Evolutionary conservation across 495 filamentous ascomycete genomes (phyloP).

Genomic region (Patellaria atrata): DNA sequence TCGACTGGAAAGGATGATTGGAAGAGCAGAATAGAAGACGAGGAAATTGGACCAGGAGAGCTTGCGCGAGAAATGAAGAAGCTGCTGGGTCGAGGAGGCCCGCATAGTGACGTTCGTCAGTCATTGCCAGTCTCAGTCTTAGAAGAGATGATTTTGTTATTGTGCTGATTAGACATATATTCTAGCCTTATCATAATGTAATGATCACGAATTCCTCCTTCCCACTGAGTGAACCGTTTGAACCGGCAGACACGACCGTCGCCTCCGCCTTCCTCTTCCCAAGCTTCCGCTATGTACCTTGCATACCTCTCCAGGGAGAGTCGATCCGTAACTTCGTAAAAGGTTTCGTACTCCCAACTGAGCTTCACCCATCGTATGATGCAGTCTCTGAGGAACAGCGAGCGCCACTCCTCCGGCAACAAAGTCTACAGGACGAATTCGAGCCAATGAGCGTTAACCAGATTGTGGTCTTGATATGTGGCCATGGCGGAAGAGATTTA

Average conservation of each 20-base stretch:
- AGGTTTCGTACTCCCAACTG: constrained; percentile 42
- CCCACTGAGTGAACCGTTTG: constrained; percentile 31
- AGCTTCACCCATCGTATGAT: constrained; percentile 44
- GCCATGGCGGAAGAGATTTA: constrained; percentile 62
- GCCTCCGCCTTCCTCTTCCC: constrained; percentile 59
- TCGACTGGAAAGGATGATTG: constrained; percentile 72
- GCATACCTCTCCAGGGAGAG: constrained; percentile 40
- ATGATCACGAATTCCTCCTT: constrained; percentile 61
- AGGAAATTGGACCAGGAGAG: constrained; percentile 37
- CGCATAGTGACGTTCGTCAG: constrained; percentile 53
- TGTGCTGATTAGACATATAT: constrained; percentile 1
- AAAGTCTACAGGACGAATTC: constrained; percentile 28
- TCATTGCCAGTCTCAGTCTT: no score
- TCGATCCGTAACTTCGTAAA: constrained; percentile 40
- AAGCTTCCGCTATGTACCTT: constrained; percentile 61
- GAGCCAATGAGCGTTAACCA: constrained; percentile 41
- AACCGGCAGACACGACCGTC: constrained; percentile 29
- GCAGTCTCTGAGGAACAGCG: constrained; percentile 35
- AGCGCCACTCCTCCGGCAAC: constrained; percentile 22
- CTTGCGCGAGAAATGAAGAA: constrained; percentile 58
- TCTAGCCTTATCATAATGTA: constrained; percentile 66
- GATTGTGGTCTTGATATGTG: constrained; percentile 67
- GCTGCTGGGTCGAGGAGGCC: constrained; percentile 49
- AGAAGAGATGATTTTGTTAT: neutral
- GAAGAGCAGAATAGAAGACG: constrained; percentile 56